These are phyloP conservation scores for Phytophthora crassamura DNA, from an alignment of 352 stramenopile species.

Conservation along the genomic window DNA sequence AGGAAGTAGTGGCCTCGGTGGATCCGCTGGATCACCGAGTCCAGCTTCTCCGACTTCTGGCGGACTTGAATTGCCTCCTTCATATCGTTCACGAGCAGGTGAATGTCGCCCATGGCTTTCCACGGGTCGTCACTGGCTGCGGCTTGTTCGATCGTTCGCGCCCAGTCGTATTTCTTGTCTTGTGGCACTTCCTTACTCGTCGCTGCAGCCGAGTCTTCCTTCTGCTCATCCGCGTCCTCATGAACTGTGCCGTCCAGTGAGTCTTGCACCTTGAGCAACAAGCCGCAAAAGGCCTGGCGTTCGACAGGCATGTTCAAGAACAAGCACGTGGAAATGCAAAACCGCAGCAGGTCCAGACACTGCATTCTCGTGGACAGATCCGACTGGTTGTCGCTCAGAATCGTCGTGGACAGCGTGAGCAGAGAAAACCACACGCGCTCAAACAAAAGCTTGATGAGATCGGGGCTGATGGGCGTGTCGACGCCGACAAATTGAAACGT, in stretches of 20 bases:
- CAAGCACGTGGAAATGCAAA: conserved; percentile 84
- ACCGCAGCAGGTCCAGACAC: conserved; percentile 83
- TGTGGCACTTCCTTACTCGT: neutral
- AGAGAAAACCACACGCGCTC: conserved; percentile 96
- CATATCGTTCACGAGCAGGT: conserved; percentile 90
- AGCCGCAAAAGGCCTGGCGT: conserved; percentile 77
- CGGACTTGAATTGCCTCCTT: conserved; percentile 90
- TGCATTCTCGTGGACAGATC: conserved; percentile 84
- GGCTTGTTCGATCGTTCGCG: conserved; percentile 70
- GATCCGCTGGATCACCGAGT: conserved; percentile 90
- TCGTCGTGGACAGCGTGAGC: conserved; percentile 84
- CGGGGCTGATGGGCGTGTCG: conserved; percentile 87
- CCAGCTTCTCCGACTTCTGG: conserved; percentile 83
- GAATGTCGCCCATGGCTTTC: conserved; percentile 89
- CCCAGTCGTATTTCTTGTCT: conserved; percentile 48
- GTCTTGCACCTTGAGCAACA: conserved; percentile 77
- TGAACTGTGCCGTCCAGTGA: conserved; percentile 41
- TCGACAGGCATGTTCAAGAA: conserved; percentile 84
- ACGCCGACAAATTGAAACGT: conserved; percentile 94
- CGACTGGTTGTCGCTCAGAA: conserved; percentile 79
- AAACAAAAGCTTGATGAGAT: conserved; percentile 94
- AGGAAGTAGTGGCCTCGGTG: conserved; percentile 92
- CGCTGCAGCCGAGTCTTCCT: conserved; percentile 22
- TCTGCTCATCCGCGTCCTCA: conserved; percentile 11
- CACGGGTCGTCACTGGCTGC: conserved; percentile 74